Percentiles rank a stretch among this genome's conserved stretches.
phyloP scores from a whole-genome alignment of 495 filamentous ascomycete species.

The Xylona heveae region DNA sequence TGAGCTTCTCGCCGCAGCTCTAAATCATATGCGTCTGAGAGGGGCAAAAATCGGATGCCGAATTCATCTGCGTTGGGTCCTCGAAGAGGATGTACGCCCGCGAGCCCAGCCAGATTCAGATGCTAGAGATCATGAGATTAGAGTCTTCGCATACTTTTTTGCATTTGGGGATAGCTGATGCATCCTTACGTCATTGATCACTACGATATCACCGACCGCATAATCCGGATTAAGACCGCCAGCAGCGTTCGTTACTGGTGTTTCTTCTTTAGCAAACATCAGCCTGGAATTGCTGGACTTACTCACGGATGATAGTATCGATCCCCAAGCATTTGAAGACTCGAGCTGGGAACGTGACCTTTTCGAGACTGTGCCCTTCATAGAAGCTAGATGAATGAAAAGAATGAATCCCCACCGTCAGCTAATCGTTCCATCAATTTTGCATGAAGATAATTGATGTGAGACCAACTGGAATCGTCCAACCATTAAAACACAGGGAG shows the following conservation, averaged over 20 bases:
- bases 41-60: slow-evolving; percentile 46
- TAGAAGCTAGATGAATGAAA: slow-evolving; percentile 36
- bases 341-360: slow-evolving; percentile 46
- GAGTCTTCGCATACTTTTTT: background rate
- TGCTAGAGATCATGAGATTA: slow-evolving; percentile 27
- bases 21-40: slow-evolving; percentile 62
- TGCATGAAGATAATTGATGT: slow-evolving; percentile 1
- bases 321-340: slow-evolving; percentile 49
- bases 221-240: slow-evolving; percentile 51
- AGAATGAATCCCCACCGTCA: slow-evolving; percentile 1
- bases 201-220: slow-evolving; percentile 48
- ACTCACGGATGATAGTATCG: slow-evolving; percentile 36
- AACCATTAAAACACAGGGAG: slow-evolving; percentile 48
- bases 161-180: background rate
- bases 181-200: slow-evolving; percentile 42
- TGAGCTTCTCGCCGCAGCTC: slow-evolving; percentile 39
- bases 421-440: background rate
- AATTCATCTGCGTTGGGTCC: slow-evolving; percentile 48
- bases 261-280: slow-evolving; percentile 5
- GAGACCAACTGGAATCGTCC: slow-evolving; percentile 50
- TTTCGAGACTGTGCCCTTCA: slow-evolving; percentile 50
- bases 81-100: slow-evolving; percentile 46
- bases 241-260: slow-evolving; percentile 51
- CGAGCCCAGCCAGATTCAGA: slow-evolving; percentile 51
- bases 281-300: slow-evolving; percentile 1